Conservation (phyloP, 2,329 filamentous ascomycete species). For the Sporothrix brasiliensis region DNA sequence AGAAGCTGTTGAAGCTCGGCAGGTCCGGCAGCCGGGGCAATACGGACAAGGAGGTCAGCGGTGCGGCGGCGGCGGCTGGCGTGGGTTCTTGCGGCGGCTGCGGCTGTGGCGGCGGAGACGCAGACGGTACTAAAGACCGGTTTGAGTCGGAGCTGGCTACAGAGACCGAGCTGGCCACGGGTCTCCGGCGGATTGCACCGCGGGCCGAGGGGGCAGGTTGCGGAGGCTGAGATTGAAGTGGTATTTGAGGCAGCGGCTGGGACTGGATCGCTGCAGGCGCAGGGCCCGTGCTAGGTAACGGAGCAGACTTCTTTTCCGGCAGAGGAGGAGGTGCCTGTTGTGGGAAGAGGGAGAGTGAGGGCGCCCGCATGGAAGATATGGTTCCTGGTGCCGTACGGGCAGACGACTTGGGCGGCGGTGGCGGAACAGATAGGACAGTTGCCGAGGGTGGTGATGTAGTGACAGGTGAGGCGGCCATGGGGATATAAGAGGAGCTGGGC, state of each 20-base stretch:
- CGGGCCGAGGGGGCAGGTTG: not conserved
- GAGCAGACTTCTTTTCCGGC: conserved; percentile 13
- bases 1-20: conserved; percentile 21
- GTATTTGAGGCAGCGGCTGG: not conserved
- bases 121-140: not conserved
- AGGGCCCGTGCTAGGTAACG: not conserved
- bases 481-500: conserved; percentile 25
- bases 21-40: conserved; percentile 29
- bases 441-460: not conserved
- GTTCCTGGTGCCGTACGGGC: conserved; percentile 26
- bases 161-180: conserved; percentile 20
- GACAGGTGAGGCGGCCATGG: not conserved
- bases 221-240: not conserved
- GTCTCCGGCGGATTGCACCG: conserved; percentile 30
- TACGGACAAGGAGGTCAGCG: not conserved
- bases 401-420: conserved; percentile 27
- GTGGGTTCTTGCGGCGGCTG: not conserved
- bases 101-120: not conserved
- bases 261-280: not conserved
- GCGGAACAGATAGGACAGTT: not conserved
- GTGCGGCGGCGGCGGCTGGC: not conserved
- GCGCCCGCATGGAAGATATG: conserved; percentile 17
- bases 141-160: conserved; percentile 23
- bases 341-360: conserved; percentile 25
- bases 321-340: conserved; percentile 4